Conservation (phyloP, 2,329 filamentous ascomycete species). For the Saccharata proteae region DNA sequence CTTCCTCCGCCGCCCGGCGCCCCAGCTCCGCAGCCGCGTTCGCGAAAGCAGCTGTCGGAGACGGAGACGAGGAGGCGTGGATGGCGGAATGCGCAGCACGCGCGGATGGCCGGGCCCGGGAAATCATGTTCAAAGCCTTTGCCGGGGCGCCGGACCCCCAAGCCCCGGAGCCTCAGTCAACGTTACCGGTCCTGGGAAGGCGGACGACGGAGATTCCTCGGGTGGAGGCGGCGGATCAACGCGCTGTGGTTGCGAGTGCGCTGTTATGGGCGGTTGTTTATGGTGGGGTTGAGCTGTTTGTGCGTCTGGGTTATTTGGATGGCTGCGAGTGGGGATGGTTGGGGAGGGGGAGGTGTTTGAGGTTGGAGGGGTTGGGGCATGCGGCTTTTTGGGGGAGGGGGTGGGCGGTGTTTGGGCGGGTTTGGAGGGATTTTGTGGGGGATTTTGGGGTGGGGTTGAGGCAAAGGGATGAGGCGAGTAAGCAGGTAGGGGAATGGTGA, state of each 20-base stretch:
- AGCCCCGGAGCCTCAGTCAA: not conserved
- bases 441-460: too few relatives aligned
- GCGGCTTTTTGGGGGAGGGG: constrained; percentile 20
- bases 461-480: too few relatives aligned
- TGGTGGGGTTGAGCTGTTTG: constrained; percentile 18
- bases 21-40: constrained; percentile 6
- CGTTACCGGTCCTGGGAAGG: not conserved
- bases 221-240: constrained; percentile 18
- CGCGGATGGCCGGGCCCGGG: constrained; percentile 16
- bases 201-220: not conserved
- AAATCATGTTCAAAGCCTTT: constrained; percentile 16
- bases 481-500: too few relatives aligned
- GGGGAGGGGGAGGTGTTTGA: constrained; percentile 17
- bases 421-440: constrained; percentile 11
- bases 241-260: constrained; percentile 12
- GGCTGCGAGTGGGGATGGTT: constrained; percentile 15
- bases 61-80: constrained; percentile 15
- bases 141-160: constrained; percentile 10
- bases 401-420: constrained; percentile 9
- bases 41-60: constrained; percentile 11
- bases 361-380: constrained; percentile 16
- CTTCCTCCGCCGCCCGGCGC: constrained; percentile 1
- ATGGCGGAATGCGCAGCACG: constrained; percentile 16
- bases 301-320: constrained; percentile 21
- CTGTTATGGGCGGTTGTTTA: constrained; percentile 19